phyloP scores from a whole-genome alignment of 148 eudicot species.

The Rhododendron henanense region DNA sequence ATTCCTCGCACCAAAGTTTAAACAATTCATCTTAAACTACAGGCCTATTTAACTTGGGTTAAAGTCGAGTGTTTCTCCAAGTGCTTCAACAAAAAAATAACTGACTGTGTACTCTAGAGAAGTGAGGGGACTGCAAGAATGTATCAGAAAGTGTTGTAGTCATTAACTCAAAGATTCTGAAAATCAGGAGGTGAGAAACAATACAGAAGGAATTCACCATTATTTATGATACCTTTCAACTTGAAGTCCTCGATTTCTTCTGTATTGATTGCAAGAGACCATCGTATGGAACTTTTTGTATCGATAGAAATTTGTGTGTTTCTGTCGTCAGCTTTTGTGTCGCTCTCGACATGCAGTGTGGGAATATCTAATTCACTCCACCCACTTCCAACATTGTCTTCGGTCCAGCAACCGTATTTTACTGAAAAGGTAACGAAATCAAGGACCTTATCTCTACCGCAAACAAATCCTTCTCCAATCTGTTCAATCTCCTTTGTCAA shows the following conservation, averaged over 20 bases:
- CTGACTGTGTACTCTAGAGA: neutral
- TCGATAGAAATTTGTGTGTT: conserved; percentile 62
- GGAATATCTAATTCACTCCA: conserved; percentile 80
- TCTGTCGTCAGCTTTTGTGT: conserved; percentile 40
- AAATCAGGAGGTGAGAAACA: neutral
- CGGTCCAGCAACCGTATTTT: conserved; percentile 69
- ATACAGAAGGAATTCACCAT: neutral
- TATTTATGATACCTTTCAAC: conserved; percentile 55
- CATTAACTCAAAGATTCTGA: neutral
- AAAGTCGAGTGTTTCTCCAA: neutral
- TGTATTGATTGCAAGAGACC: conserved; percentile 81
- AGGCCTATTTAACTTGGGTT: neutral
- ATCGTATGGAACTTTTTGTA: conserved; percentile 62
- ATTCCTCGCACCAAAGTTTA: neutral
- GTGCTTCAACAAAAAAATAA: neutral
- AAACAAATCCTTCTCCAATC: conserved; percentile 71
- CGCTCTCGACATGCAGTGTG: conserved; percentile 43
- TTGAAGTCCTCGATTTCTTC: conserved; percentile 66
- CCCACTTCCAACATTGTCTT: conserved; percentile 50
- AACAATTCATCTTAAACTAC: neutral
- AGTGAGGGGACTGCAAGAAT: neutral
- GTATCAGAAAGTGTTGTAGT: neutral
- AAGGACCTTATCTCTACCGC: conserved; percentile 53
- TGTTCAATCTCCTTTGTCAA: conserved; percentile 64
- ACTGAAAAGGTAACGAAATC: conserved; percentile 91